Percentiles rank a stretch among this genome's conserved stretches.
phyloP scores from a whole-genome alignment of 345 rosid species.

The Microcos paniculata region DNA sequence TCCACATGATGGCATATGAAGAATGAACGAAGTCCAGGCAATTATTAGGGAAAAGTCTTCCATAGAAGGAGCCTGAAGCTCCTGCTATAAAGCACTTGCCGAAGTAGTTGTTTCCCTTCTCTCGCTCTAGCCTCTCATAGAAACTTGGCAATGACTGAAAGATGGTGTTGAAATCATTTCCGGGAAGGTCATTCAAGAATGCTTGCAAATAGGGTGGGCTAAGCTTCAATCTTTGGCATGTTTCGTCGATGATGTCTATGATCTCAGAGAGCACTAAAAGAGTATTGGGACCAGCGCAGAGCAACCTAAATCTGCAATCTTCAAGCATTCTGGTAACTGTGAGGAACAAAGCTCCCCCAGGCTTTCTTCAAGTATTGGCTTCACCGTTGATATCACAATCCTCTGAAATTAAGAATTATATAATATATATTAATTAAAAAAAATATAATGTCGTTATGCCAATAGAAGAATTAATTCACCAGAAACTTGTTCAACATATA shows the following conservation, averaged over 20 bases:
- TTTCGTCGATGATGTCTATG: neutral
- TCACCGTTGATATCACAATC: slow-evolving; percentile 15
- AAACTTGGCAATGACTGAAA: slow-evolving; percentile 25
- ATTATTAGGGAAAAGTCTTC: slow-evolving; percentile 18
- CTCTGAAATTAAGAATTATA: too few relatives aligned
- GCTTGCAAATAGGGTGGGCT: slow-evolving; percentile 12
- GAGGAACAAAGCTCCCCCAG: slow-evolving; percentile 7
- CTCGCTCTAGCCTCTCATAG: slow-evolving; percentile 3
- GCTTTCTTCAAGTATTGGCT: slow-evolving; percentile 18
- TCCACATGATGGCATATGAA: slow-evolving; percentile 20
- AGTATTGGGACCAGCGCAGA: slow-evolving; percentile 26
- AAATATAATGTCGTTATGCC: too few relatives aligned
- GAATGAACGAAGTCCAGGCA: slow-evolving; percentile 27
- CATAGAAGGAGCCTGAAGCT: slow-evolving; percentile 29
- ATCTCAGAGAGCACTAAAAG: slow-evolving; percentile 13
- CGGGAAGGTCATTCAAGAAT: slow-evolving; percentile 32
- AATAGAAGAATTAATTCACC: too few relatives aligned
- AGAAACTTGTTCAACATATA: neutral
- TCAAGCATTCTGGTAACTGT: slow-evolving; percentile 13
- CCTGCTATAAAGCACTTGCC: slow-evolving; percentile 18
- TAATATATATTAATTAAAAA: neutral
- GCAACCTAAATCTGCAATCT: slow-evolving; percentile 30
- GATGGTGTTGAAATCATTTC: slow-evolving; percentile 26
- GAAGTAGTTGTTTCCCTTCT: slow-evolving; percentile 7
- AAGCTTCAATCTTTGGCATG: neutral